Evolutionary conservation across 2,329 filamentous ascomycete species (phyloP), one percentile per base, ranked within the genome.

Genomic region (Purpureocillium lavendulum): DNA sequence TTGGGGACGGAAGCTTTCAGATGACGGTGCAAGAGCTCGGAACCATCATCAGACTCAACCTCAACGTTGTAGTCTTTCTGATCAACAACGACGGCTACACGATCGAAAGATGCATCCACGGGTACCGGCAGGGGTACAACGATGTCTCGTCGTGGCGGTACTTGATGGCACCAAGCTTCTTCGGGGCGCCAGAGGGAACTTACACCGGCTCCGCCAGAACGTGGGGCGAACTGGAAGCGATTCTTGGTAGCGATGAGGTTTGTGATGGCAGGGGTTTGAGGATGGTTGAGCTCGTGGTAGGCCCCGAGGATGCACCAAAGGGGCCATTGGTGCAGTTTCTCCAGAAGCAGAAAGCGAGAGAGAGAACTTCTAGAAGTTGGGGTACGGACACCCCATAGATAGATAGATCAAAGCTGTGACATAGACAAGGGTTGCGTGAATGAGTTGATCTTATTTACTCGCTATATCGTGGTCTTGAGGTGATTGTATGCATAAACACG

Each of bases 11-110:
- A 4, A 79, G 75, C 45, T 70, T 84, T 42, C 73, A 82, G 46
- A 73, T 84, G 60, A 84, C 79, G 0, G 77, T 70, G 0, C 80
- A 84, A 52, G 79, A 82, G 46, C 60, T 85, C 4, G 71, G 73
- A 10, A 80, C 76, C 2, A 82, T 83, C 49, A 75, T 84, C 47
- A 62, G 63, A 13, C 62, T 72, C 40, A 62, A 66, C 4, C 60
- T 76, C 16, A 61, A 72, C 30, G 64, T 71, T 4, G 59, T 51
- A n/a, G 58, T 71, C 15, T 66, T 80, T 43, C 50, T 79, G 8
- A 67, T 79, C 47, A 78, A 78, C 49, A 80, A 79, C 40, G 64
- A 71, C 21, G 75, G 75, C 1, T 79, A 79, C 46, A 75, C 74
- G 0, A 74, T 78, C 36, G 75, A 79, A 58, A 59, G 75, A 7